phyloP scores from a whole-genome alignment of 129 eudicot species.

The Tagetes patula region DNA sequence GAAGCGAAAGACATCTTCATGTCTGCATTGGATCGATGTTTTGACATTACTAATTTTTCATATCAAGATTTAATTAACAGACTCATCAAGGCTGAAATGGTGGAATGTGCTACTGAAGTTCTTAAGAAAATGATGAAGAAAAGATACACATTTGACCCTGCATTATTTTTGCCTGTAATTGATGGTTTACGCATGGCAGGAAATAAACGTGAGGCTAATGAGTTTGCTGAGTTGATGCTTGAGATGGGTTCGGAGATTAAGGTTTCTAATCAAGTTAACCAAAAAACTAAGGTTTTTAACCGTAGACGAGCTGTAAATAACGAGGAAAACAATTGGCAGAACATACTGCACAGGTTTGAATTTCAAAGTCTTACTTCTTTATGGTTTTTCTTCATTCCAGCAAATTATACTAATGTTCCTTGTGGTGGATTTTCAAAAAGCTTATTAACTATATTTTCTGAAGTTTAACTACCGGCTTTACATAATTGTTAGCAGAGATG shows the following conservation, averaged over 20 bases:
- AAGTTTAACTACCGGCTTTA: not conserved
- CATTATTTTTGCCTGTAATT: conserved; percentile 77
- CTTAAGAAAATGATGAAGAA: conserved; percentile 57
- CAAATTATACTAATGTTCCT: not conserved
- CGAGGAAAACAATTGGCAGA: conserved; percentile 53
- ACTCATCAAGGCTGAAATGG: conserved; percentile 63
- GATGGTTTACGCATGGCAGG: conserved; percentile 62
- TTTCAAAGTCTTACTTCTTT: conserved; percentile 7
- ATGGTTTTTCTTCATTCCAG: not conserved
- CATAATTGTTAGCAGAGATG: conserved; percentile 61
- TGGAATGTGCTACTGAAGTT: conserved; percentile 58
- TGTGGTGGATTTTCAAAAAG: conserved; percentile 8
- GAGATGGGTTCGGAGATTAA: conserved; percentile 61
- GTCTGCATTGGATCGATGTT: conserved; percentile 60
- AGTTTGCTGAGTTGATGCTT: conserved; percentile 80
- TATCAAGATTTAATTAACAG: conserved; percentile 67
- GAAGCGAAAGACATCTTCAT: conserved; percentile 71
- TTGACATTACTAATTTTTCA: conserved; percentile 54
- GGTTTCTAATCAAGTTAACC: conserved; percentile 43
- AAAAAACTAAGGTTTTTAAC: conserved; percentile 28
- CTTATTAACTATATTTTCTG: not conserved
- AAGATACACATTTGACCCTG: conserved; percentile 75
- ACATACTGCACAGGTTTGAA: conserved; percentile 65
- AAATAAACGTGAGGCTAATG: conserved; percentile 72
- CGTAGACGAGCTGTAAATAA: conserved; percentile 30